phyloP scores from a whole-genome alignment of 345 rosid species.

The Populus pruinosa region DNA sequence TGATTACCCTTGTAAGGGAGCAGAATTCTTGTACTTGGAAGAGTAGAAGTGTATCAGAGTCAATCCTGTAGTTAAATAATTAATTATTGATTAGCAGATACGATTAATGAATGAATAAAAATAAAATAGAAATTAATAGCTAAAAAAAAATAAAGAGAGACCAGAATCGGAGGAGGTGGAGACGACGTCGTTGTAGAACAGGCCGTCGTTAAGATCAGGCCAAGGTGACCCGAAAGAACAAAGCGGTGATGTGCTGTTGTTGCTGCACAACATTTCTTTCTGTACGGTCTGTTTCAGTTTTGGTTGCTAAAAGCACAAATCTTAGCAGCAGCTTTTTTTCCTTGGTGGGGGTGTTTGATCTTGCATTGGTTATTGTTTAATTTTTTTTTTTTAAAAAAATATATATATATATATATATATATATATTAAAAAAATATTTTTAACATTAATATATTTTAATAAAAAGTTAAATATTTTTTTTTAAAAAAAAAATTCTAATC shows the following conservation, averaged over 20 bases:
- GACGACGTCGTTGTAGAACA: conserved; percentile 57
- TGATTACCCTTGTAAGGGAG: conserved; percentile 76
- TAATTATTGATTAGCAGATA: background rate
- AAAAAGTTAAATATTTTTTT: too few species aligned
- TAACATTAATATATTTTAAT: too few species aligned
- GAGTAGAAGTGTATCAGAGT: conserved; percentile 63
- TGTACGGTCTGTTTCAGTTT: background rate
- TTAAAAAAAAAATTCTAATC: too few species aligned
- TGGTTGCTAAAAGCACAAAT: too few species aligned
- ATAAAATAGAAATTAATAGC: background rate
- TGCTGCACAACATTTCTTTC: background rate
- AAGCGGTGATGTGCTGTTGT: background rate
- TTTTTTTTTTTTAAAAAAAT: too few species aligned
- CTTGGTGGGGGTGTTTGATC: too few species aligned
- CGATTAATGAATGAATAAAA: background rate
- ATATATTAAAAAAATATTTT: too few species aligned
- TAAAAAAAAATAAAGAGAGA: conserved; percentile 10
- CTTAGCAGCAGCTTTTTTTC: too few species aligned
- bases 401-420: too few species aligned
- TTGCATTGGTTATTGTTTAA: too few species aligned
- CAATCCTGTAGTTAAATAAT: conserved; percentile 26
- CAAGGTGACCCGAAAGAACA: conserved; percentile 55
- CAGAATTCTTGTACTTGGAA: conserved; percentile 57
- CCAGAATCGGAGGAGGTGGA: conserved; percentile 56
- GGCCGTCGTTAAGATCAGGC: conserved; percentile 79